Conservation (phyloP, 192 early-diverging fungal genomes). For the Borealophlyctis nickersoniae region DNA sequence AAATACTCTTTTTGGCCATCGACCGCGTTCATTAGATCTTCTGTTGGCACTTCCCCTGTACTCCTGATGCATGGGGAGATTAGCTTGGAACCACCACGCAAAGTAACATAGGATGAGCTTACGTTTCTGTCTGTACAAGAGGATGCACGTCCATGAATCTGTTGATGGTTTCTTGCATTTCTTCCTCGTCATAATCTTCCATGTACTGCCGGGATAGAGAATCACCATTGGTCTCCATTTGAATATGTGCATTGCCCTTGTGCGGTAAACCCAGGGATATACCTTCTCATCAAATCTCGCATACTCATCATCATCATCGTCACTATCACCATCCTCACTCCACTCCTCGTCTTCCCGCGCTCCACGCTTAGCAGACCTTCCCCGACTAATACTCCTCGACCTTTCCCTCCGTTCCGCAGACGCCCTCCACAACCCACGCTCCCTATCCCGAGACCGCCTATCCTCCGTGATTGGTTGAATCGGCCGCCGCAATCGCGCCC, state of each 20-base stretch:
- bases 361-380: background rate
- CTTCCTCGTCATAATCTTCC: constrained; percentile 26
- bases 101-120: background rate
- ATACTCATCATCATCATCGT: constrained; percentile 13
- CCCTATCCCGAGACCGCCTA: background rate
- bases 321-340: background rate
- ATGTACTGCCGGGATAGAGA: constrained; percentile 18
- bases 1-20: constrained; percentile 34
- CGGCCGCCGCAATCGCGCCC: background rate
- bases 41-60: constrained; percentile 6
- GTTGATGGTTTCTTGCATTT: constrained; percentile 32
- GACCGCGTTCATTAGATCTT: constrained; percentile 3
- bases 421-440: constrained; percentile 11
- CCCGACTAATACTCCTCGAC: background rate
- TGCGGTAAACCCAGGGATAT: background rate
- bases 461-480: constrained; percentile 7
- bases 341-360: constrained; percentile 19
- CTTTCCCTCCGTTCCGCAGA: background rate
- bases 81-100: background rate
- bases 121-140: constrained; percentile 1
- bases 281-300: background rate
- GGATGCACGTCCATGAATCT: constrained; percentile 29
- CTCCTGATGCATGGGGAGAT: background rate
- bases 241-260: background rate
- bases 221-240: background rate